phyloP scores from a whole-genome alignment of 2,329 filamentous ascomycete genomes.

The Sclerotinia nivalis region DNA sequence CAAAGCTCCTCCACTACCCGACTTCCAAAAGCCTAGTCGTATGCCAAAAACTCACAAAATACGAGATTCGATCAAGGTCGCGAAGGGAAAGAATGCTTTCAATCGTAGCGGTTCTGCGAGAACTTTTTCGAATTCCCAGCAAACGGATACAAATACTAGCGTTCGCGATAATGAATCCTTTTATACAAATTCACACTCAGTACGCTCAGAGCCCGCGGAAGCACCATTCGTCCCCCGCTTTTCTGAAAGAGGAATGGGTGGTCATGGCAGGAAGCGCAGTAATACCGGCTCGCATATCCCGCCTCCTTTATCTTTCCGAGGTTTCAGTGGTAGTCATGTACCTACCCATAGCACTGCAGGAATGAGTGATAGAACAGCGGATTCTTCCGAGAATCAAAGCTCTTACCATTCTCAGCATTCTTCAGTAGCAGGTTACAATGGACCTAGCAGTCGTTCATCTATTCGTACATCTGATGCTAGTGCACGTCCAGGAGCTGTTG shows the following conservation, averaged over 20 bases:
- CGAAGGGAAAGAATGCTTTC: slow-evolving; percentile 62
- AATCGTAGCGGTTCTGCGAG: slow-evolving; percentile 45
- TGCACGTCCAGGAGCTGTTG: slow-evolving; percentile 37
- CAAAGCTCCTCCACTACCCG: slow-evolving; percentile 45
- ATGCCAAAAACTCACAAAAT: slow-evolving; percentile 53
- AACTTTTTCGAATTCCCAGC: slow-evolving; percentile 37
- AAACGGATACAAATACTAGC: slow-evolving; percentile 22
- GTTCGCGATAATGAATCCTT: slow-evolving; percentile 35
- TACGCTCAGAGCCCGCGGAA: slow-evolving; percentile 51
- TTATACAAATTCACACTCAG: slow-evolving; percentile 29
- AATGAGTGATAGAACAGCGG: slow-evolving; percentile 56
- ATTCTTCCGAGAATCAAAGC: slow-evolving; percentile 56
- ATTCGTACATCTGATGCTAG: slow-evolving; percentile 41
- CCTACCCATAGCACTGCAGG: slow-evolving; percentile 58
- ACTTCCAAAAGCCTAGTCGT: slow-evolving; percentile 48
- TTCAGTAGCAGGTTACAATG: slow-evolving; percentile 45
- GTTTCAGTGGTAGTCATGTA: slow-evolving; percentile 56
- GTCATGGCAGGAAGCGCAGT: slow-evolving; percentile 81
- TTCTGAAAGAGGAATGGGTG: slow-evolving; percentile 53
- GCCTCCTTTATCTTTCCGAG: slow-evolving; percentile 72
- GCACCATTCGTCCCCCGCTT: slow-evolving; percentile 73
- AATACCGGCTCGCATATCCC: slow-evolving; percentile 78
- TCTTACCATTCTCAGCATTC: slow-evolving; percentile 55
- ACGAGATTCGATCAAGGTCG: slow-evolving; percentile 84
- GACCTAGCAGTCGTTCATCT: slow-evolving; percentile 42